phyloP scores from a whole-genome alignment of 169 alveolate genomes.

The Eimeria necatrix region DNA sequence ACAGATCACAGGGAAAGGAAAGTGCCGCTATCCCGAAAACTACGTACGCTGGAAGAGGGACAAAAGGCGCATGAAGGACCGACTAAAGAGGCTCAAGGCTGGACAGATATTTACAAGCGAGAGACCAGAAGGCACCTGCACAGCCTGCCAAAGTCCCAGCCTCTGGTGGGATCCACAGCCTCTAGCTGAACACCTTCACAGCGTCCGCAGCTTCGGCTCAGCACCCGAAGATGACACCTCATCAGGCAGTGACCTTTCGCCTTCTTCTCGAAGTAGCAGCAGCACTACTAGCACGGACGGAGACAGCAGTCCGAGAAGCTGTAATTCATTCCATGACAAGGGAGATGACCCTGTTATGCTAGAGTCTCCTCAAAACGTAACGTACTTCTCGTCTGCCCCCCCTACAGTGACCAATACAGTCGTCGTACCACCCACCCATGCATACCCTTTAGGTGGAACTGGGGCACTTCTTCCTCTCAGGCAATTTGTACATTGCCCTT shows the following conservation, averaged over 20 bases:
- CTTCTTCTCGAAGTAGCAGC: slow-evolving; percentile 47
- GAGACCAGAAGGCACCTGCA: slow-evolving; percentile 40
- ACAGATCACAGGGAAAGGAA: slow-evolving; percentile 52
- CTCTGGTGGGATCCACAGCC: slow-evolving; percentile 61
- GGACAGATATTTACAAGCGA: slow-evolving; percentile 49
- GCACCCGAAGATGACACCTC: slow-evolving; percentile 37
- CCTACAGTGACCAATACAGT: not conserved
- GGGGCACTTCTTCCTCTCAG: not conserved
- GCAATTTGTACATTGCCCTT: not conserved
- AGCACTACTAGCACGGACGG: not conserved
- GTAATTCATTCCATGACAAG: slow-evolving; percentile 1
- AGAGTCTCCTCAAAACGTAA: not conserved
- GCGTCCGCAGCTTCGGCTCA: slow-evolving; percentile 54
- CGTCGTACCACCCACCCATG: not conserved
- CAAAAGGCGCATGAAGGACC: not conserved
- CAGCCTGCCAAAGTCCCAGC: slow-evolving; percentile 36
- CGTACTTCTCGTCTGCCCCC: slow-evolving; percentile 12
- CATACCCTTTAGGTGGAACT: not conserved
- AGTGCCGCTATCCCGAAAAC: slow-evolving; percentile 29
- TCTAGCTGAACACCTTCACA: slow-evolving; percentile 49
- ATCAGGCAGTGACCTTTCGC: slow-evolving; percentile 32
- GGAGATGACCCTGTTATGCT: not conserved
- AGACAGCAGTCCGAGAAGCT: not conserved
- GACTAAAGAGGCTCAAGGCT: slow-evolving; percentile 36
- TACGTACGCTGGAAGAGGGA: slow-evolving; percentile 58